phyloP scores from a whole-genome alignment of 257 asterid species.

The Lavandula angustifolia region DNA sequence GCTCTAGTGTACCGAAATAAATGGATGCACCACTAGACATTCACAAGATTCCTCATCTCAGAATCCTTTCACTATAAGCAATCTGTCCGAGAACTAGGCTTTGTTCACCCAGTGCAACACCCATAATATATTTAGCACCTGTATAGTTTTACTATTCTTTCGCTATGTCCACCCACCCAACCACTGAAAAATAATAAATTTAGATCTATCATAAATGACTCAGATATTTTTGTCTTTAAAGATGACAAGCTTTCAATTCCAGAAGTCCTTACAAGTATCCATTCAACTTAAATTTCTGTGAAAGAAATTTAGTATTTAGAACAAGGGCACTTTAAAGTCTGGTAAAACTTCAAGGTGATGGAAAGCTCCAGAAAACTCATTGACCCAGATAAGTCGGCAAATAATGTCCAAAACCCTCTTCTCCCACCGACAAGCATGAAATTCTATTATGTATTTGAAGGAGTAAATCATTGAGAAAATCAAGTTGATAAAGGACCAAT shows the following conservation, averaged over 20 bases:
- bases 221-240: background rate
- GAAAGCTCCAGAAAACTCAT: background rate
- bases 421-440: slow-evolving; percentile 10
- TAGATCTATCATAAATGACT: background rate
- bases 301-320: background rate
- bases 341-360: background rate
- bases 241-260: background rate
- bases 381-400: background rate
- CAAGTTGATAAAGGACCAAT: background rate
- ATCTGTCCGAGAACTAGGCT: background rate
- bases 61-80: slow-evolving; percentile 5
- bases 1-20: background rate
- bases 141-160: too few species aligned
- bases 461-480: background rate
- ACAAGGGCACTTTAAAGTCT: slow-evolving; percentile 5
- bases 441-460: background rate
- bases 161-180: too few species aligned
- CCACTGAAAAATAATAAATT: too few species aligned
- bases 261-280: background rate
- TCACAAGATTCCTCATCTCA: slow-evolving; percentile 3
- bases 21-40: background rate
- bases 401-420: background rate
- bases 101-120: slow-evolving; percentile 8
- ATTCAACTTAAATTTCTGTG: background rate
- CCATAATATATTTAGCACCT: too few species aligned